Conservation (phyloP, 2,329 filamentous ascomycete genomes). For the Aspergillus sp. region DNA sequence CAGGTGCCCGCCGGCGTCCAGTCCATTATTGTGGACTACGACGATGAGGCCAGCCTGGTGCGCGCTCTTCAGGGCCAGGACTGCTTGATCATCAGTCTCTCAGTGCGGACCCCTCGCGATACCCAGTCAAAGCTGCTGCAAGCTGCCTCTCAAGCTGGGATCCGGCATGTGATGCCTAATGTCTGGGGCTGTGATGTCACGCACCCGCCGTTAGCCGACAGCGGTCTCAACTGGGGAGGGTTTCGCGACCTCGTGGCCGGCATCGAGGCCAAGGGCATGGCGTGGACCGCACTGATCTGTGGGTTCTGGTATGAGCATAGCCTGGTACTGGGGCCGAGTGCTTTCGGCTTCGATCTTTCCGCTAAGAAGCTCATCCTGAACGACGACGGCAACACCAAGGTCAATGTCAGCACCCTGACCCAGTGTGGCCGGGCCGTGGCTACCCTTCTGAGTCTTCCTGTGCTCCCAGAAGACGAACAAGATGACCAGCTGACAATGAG, state of each 20-base stretch:
- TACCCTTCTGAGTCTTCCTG: slow-evolving; percentile 47
- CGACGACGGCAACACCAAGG: slow-evolving; percentile 58
- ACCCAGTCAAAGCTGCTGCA: slow-evolving; percentile 52
- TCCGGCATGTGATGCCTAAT: slow-evolving; percentile 59
- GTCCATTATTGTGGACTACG: slow-evolving; percentile 8
- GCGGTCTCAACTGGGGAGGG: slow-evolving; percentile 14
- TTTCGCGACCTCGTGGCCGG: slow-evolving; percentile 22
- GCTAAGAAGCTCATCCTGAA: slow-evolving; percentile 48
- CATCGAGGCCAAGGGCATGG: slow-evolving; percentile 37
- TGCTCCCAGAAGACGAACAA: neutral
- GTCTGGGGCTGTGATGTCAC: slow-evolving; percentile 33
- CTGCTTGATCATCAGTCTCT: slow-evolving; percentile 57
- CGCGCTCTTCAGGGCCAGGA: slow-evolving; percentile 56
- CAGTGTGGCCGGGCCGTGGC: slow-evolving; percentile 59
- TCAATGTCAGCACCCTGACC: slow-evolving; percentile 62
- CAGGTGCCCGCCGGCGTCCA: slow-evolving; percentile 1
- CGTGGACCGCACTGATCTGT: slow-evolving; percentile 46
- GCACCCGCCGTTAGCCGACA: slow-evolving; percentile 31
- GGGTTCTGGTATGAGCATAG: slow-evolving; percentile 59
- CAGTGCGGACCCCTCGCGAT: slow-evolving; percentile 43
- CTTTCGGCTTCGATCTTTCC: slow-evolving; percentile 53
- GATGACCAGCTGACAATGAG: neutral
- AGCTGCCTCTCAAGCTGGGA: slow-evolving; percentile 57
- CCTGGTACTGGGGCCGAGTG: slow-evolving; percentile 35
- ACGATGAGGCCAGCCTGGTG: slow-evolving; percentile 34